Conservation (phyloP, 148 eudicot species). For the Chenopodium formosanum region DNA sequence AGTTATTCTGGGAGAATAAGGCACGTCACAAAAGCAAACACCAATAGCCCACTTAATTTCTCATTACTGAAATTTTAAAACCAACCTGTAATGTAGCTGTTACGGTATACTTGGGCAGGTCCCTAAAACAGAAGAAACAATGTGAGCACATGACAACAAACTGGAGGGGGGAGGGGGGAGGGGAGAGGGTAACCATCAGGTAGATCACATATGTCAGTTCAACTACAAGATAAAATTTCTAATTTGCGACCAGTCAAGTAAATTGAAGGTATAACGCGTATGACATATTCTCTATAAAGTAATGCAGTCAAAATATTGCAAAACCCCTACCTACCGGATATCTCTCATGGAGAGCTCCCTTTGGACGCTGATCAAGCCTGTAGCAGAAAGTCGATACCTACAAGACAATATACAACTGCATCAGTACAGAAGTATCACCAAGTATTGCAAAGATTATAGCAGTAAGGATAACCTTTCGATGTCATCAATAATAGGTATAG, state of each 20-base stretch:
- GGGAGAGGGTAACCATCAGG: background rate
- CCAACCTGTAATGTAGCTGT: slow-evolving; percentile 83
- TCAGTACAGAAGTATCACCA: background rate
- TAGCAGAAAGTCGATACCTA: slow-evolving; percentile 68
- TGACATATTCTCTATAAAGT: background rate
- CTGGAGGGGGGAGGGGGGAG: background rate
- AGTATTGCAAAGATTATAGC: background rate
- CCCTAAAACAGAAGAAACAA: slow-evolving; percentile 46
- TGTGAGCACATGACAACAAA: slow-evolving; percentile 7
- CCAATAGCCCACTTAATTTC: background rate
- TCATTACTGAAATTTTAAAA: background rate
- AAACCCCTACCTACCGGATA: slow-evolving; percentile 51
- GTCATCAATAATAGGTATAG: slow-evolving; percentile 85
- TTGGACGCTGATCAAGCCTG: slow-evolving; percentile 49
- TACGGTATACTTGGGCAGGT: slow-evolving; percentile 73
- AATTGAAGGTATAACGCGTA: background rate
- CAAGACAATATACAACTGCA: slow-evolving; percentile 20
- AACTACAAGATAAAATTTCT: background rate
- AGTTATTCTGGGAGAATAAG: background rate
- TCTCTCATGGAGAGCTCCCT: slow-evolving; percentile 76
- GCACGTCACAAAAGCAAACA: background rate
- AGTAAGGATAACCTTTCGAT: slow-evolving; percentile 51
- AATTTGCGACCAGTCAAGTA: background rate
- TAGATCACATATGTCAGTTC: background rate
- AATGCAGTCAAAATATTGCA: background rate